Base-by-base conservation (phyloP, 2,329 filamentous ascomycete species). In the Teratosphaeria viscida region DNA sequence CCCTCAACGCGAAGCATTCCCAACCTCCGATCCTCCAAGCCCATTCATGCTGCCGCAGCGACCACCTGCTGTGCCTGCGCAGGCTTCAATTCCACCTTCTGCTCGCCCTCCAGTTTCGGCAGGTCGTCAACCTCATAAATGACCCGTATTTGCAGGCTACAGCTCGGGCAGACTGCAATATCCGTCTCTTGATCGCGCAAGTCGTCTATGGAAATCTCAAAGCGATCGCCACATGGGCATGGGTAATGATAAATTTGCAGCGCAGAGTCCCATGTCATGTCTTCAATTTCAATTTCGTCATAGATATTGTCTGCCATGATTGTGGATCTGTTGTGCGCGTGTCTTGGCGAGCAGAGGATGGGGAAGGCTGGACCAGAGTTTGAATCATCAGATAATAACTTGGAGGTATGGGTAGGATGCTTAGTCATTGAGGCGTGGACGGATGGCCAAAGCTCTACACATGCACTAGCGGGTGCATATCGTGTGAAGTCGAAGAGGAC, bases 201-300 rank as follows among this genome's bases (percentile, higher is more conserved):
- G 73, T 97, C 92, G 59, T 82, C 84, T 59, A 97, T 84, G 23
- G 83, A 83, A 71, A 94, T 96, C 78, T 96, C 89, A 78, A 99
- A 99, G 61, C 89, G 85, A 77, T 99, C 94, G 78, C 94, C 94
- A 76, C 94, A 99, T 1, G 94, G 94, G 74, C 94, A 99, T 14
- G 94, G 94, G 74, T 95, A 96, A 77, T 92, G 88, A 78, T 96
- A 99, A 67, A 96, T 87, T 74, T 96, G 87, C 49, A 91, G 82
- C 3, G 81, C 80, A 54, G 85, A 78, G 75, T 96, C 91, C 74
- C 84, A 96, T 70, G 89, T 94, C 91, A 96, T 95, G 76, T 99
- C 94, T 66, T 97, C 92, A 78, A 97, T 96, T 75, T 97, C 92
- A 75, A 97, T 92, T 76, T 96, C 92, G 72, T 97, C 92, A 80